Evolutionary conservation across 225 moss, liverwort and hornwort species (phyloP).

Genomic region (Climacium dendroides): DNA sequence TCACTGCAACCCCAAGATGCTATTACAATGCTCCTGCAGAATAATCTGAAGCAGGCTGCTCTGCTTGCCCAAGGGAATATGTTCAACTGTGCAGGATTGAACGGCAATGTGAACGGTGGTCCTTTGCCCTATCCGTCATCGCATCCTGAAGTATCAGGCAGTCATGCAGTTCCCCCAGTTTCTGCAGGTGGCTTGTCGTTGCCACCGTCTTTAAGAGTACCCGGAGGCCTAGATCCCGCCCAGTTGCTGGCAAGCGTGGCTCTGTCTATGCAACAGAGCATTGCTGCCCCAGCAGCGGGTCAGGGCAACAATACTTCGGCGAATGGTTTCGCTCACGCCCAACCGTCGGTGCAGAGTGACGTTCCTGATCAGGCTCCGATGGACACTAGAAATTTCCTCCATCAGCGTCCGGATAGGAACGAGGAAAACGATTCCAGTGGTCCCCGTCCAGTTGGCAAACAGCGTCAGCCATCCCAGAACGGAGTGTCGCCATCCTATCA

Average conservation of each 20-base stretch:
- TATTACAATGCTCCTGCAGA: conserved; percentile 26
- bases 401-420: conserved; percentile 17
- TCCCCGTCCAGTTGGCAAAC: conserved; percentile 24
- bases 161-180: neutral
- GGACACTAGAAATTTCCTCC: conserved; percentile 15
- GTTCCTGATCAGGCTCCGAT: conserved; percentile 2
- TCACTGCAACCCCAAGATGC: conserved; percentile 6
- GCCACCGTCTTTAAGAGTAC: conserved; percentile 18
- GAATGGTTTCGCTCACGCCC: conserved; percentile 11
- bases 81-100: neutral
- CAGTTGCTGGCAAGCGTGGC: conserved; percentile 39
- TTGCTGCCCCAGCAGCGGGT: conserved; percentile 12
- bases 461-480: conserved; percentile 16
- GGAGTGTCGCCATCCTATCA: conserved; percentile 13
- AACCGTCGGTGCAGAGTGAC: conserved; percentile 13
- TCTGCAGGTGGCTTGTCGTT: conserved; percentile 4
- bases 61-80: conserved; percentile 17
- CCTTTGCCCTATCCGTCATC: conserved; percentile 2
- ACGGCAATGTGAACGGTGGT: neutral
- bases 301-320: conserved; percentile 7
- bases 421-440: conserved; percentile 12
- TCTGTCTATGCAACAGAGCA: conserved; percentile 16
- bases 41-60: conserved; percentile 33
- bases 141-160: neutral
- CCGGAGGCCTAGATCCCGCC: conserved; percentile 11